phyloP scores from a whole-genome alignment of 2,329 filamentous ascomycete species.

The Diaporthe humulicola region DNA sequence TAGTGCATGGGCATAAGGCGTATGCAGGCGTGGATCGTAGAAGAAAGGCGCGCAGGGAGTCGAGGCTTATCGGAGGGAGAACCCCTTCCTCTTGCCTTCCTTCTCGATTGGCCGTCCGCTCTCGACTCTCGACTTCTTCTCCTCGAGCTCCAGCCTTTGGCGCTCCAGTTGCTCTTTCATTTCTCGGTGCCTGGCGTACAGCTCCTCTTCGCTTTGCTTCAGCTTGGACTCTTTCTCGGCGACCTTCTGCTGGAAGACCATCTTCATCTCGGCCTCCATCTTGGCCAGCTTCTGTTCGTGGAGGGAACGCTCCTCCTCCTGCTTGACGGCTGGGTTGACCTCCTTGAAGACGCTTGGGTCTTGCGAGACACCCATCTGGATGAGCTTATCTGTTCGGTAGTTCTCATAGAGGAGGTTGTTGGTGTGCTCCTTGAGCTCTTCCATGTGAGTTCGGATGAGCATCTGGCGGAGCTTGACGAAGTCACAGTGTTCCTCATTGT shows the following conservation, averaged over 20 bases:
- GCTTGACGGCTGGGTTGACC: conserved; percentile 99
- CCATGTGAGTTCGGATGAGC: conserved; percentile 99
- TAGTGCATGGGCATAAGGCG: conserved; percentile 72
- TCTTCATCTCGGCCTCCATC: conserved; percentile 99
- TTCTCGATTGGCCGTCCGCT: conserved; percentile 96
- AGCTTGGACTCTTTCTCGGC: conserved; percentile 99
- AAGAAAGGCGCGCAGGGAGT: conserved; percentile 42
- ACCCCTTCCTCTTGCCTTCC: conserved; percentile 98
- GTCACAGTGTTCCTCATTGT: conserved; percentile 99
- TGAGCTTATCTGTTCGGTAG: conserved; percentile 99
- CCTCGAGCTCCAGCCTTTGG: conserved; percentile 93
- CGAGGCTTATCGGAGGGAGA: conserved; percentile 88
- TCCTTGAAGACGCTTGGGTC: conserved; percentile 99
- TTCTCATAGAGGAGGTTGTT: conserved; percentile 99
- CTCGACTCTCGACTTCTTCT: conserved; percentile 97
- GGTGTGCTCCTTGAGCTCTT: conserved; percentile 99
- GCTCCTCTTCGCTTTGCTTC: conserved; percentile 98
- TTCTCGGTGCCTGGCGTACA: conserved; percentile 97
- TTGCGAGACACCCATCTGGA: conserved; percentile 97
- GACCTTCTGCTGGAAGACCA: conserved; percentile 99
- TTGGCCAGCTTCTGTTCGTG: conserved; percentile 99
- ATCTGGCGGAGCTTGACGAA: conserved; percentile 99
- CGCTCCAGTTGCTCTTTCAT: conserved; percentile 99
- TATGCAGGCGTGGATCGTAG: conserved; percentile 68
- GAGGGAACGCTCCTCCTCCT: conserved; percentile 97